These are phyloP conservation scores for Corymbia maculata DNA, from an alignment of 345 rosid genomes.

Conservation along the genomic window DNA sequence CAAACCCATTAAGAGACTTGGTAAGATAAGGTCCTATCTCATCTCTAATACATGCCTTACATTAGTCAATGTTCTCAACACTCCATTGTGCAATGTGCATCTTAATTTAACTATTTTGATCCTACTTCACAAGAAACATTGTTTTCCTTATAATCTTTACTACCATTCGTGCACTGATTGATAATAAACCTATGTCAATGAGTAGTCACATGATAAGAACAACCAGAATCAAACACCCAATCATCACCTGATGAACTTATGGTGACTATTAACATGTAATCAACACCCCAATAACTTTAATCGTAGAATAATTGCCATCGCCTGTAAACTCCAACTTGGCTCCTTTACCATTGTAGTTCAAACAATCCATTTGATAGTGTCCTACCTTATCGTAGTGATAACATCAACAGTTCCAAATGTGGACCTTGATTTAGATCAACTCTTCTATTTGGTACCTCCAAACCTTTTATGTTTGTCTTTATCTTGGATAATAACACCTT, in stretches of 20 bases:
- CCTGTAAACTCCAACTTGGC: not conserved
- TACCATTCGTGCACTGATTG: not conserved
- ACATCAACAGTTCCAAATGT: not conserved
- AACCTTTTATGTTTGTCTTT: not conserved
- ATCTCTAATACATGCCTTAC: not conserved
- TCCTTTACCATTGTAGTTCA: not conserved
- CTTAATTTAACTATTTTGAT: not conserved
- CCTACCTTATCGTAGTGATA: not conserved
- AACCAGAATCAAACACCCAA: not conserved
- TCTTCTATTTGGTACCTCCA: not conserved
- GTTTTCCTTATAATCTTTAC: not conserved
- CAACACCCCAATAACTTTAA: not conserved
- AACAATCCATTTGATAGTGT: not conserved
- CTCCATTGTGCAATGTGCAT: rapidly evolving
- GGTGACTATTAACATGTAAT: not conserved
- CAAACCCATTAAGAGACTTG: not conserved
- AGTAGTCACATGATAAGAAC: not conserved
- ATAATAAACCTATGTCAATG: not conserved
- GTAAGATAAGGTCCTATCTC: not conserved
- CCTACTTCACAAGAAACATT: not conserved
- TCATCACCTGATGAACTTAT: not conserved
- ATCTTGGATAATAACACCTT: not conserved
- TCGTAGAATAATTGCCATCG: not conserved
- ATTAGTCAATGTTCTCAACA: not conserved
- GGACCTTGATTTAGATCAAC: not conserved